Conservation (phyloP, 352 stramenopile species). For the Globisporangium paddicum region DNA sequence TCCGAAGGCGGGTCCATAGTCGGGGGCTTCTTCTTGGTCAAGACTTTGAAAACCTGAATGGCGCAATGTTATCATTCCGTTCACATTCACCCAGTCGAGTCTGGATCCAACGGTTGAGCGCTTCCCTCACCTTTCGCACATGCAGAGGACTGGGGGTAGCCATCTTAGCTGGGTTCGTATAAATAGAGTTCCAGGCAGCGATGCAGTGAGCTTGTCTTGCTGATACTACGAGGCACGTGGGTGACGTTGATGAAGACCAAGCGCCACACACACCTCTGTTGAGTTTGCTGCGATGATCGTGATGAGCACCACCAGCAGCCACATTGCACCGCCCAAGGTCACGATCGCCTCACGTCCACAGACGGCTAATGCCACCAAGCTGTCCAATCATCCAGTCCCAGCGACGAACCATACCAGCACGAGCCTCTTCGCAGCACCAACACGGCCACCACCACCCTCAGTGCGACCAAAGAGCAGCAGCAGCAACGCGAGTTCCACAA, state of each 20-base stretch:
- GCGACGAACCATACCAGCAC: neutral
- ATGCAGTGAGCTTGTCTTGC: neutral
- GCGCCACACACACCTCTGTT: neutral
- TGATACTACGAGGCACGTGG: neutral
- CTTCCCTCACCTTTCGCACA: neutral
- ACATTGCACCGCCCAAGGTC: conserved; percentile 18
- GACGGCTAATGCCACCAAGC: conserved; percentile 3
- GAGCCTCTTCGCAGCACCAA: neutral
- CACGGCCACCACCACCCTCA: neutral
- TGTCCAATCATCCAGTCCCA: neutral
- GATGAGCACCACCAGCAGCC: neutral
- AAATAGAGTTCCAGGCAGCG: neutral
- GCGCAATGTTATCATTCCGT: no score
- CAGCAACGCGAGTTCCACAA: neutral
- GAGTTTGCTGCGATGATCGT: neutral
- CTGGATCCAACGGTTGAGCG: no score
- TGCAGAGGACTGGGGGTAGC: neutral
- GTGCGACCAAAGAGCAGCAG: conserved; percentile 9
- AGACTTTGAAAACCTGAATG: no score
- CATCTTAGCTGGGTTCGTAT: neutral
- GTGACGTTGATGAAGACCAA: neutral
- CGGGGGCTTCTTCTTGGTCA: no score
- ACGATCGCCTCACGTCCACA: conserved; percentile 21
- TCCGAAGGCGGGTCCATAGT: neutral
- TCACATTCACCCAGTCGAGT: no score